Conservation (phyloP, 75 land plant genomes). For the Selaginella tamariscina region DNA sequence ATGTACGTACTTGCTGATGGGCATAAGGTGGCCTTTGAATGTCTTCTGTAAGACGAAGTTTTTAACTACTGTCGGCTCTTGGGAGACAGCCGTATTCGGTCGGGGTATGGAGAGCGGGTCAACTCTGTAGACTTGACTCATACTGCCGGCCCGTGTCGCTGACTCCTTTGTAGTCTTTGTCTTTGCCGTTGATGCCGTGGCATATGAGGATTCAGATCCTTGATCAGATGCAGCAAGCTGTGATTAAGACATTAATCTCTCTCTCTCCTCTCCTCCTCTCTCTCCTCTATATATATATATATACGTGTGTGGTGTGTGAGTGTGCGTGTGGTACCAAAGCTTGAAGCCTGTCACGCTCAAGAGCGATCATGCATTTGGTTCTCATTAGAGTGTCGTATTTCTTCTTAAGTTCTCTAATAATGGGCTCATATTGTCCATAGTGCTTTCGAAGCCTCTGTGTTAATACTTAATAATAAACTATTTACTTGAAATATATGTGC, state of each 20-base stretch:
- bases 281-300: too few relatives aligned
- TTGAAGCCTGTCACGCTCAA: conserved; percentile 27
- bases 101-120: not conserved
- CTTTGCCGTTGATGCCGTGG: not conserved
- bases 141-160: not conserved
- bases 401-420: conserved; percentile 24
- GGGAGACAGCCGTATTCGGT: not conserved
- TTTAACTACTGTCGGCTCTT: conserved; percentile 19
- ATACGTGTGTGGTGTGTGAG: too few relatives aligned
- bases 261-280: too few relatives aligned
- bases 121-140: not conserved
- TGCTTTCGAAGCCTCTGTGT: conserved; percentile 25
- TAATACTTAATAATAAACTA: too few relatives aligned
- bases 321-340: too few relatives aligned
- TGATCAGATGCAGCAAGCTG: not conserved
- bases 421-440: conserved; percentile 29
- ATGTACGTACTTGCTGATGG: conserved; percentile 30
- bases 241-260: too few relatives aligned
- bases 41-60: conserved; percentile 19
- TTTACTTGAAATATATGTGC: too few relatives aligned
- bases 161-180: not conserved
- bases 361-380: conserved; percentile 17
- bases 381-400: conserved; percentile 24
- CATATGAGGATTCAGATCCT: not conserved
- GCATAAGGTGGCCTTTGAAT: conserved; percentile 31